These are phyloP conservation scores for Brassica hybrid DNA, from an alignment of 441 rosid genomes.

Conservation along the genomic window DNA sequence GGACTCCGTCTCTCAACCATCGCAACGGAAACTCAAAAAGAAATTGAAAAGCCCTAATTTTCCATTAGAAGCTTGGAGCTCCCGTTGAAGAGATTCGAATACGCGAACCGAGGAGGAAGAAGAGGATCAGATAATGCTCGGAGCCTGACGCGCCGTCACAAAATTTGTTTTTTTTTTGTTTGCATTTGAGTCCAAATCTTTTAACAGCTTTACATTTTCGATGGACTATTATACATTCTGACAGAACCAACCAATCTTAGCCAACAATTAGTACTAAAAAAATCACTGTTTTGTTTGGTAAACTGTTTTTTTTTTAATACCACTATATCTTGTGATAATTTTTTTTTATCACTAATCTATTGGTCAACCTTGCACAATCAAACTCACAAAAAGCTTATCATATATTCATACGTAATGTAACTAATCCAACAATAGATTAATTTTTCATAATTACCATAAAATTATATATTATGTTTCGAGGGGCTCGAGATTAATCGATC, in stretches of 20 bases:
- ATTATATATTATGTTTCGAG: slow-evolving; percentile 27
- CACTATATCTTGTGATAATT: too few relatives aligned
- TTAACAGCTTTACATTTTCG: not conserved
- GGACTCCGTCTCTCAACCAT: too few relatives aligned
- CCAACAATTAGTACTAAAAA: not conserved
- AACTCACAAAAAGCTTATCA: not conserved
- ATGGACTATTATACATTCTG: not conserved
- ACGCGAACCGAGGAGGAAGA: too few relatives aligned
- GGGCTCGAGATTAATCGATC: slow-evolving; percentile 42
- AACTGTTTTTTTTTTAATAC: not conserved
- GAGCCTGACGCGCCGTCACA: slow-evolving; percentile 15
- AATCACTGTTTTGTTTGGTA: not conserved
- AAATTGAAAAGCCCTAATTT: too few relatives aligned
- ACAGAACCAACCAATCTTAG: too few relatives aligned
- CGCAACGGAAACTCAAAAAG: too few relatives aligned
- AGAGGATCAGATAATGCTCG: slow-evolving; percentile 23
- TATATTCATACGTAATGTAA: not conserved
- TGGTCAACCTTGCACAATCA: slow-evolving; percentile 11
- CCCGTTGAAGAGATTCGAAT: too few relatives aligned
- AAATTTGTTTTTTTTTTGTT: not conserved
- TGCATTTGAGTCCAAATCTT: not conserved
- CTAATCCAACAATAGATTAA: not conserved
- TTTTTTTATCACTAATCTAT: not conserved
- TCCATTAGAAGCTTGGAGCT: too few relatives aligned
- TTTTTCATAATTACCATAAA: slow-evolving; percentile 25